These are phyloP conservation scores for Acer saccharum DNA, from an alignment of 345 rosid species.

Conservation along the genomic window DNA sequence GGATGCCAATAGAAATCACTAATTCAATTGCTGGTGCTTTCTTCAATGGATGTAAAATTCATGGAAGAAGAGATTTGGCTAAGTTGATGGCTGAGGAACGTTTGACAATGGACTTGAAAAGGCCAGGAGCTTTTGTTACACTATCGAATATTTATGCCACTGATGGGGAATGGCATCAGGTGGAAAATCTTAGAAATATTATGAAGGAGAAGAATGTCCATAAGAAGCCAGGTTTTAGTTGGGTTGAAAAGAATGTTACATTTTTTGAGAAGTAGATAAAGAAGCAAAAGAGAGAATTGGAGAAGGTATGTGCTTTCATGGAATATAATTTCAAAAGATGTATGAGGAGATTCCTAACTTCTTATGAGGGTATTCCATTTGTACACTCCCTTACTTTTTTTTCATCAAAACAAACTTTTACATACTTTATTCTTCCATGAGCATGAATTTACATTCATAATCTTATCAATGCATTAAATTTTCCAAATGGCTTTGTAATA, in stretches of 20 bases:
- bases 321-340: too few species aligned
- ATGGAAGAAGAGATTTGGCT: slow-evolving; percentile 46
- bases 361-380: background rate
- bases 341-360: background rate
- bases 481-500: background rate
- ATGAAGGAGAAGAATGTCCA: slow-evolving; percentile 43
- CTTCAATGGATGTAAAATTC: slow-evolving; percentile 48
- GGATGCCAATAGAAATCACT: slow-evolving; percentile 33
- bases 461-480: background rate
- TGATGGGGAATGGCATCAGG: slow-evolving; percentile 42
- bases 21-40: slow-evolving; percentile 52
- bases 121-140: slow-evolving; percentile 43
- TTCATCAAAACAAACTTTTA: background rate
- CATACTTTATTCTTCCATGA: background rate
- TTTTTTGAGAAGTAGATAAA: slow-evolving; percentile 1
- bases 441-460: background rate
- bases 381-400: background rate
- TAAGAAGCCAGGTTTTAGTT: slow-evolving; percentile 48
- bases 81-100: slow-evolving; percentile 32
- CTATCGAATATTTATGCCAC: slow-evolving; percentile 53
- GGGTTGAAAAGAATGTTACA: slow-evolving; percentile 28
- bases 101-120: slow-evolving; percentile 29
- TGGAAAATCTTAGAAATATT: slow-evolving; percentile 42
- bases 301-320: slow-evolving; percentile 7
- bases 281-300: background rate